These are phyloP conservation scores for Bipolaris victoriae DNA, from an alignment of 2,329 filamentous ascomycete species.

Conservation along the genomic window DNA sequence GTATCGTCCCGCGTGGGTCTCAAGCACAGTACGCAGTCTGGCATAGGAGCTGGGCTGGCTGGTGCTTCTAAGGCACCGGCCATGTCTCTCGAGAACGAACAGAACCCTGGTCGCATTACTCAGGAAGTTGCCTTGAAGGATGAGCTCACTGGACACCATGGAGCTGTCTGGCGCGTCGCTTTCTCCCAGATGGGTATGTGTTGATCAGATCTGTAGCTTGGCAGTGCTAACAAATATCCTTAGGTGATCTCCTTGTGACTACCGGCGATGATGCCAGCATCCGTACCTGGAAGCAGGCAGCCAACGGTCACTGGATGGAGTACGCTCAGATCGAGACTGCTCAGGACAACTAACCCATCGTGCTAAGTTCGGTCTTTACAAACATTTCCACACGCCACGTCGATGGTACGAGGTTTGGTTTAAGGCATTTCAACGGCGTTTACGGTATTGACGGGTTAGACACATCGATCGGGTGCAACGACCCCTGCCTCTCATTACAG, in stretches of 20 bases:
- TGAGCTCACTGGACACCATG: slow-evolving; percentile 69
- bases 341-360: slow-evolving; percentile 31
- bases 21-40: slow-evolving; percentile 53
- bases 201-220: too few species aligned
- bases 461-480: neutral
- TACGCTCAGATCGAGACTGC: slow-evolving; percentile 56
- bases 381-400: neutral
- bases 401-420: neutral
- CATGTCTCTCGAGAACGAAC: slow-evolving; percentile 61
- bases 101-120: slow-evolving; percentile 68
- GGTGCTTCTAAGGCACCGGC: slow-evolving; percentile 50
- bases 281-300: slow-evolving; percentile 57
- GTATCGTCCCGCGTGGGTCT: slow-evolving; percentile 33
- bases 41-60: slow-evolving; percentile 61
- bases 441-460: slow-evolving; percentile 6
- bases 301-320: slow-evolving; percentile 56
- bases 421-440: neutral
- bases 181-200: slow-evolving; percentile 61
- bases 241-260: slow-evolving; percentile 75
- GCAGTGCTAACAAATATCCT: slow-evolving; percentile 45
- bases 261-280: slow-evolving; percentile 75
- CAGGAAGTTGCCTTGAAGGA: slow-evolving; percentile 70
- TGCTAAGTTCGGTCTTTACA: neutral
- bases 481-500: neutral
- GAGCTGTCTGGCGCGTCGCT: slow-evolving; percentile 75